These are phyloP conservation scores for Lachancea cidri DNA, from an alignment of 805 yeast genomes.

Conservation along the genomic window DNA sequence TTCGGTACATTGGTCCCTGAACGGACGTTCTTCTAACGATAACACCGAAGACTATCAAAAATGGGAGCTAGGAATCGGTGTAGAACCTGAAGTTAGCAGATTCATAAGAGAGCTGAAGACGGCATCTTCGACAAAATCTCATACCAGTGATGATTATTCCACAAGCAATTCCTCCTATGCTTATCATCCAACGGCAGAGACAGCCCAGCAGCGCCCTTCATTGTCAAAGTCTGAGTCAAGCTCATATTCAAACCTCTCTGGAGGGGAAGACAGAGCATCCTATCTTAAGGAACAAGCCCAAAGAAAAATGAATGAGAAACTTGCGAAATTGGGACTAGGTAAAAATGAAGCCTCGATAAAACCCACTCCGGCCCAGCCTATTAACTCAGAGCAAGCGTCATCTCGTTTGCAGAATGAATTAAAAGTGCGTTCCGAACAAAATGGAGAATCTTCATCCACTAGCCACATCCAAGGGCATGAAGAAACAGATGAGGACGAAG, in stretches of 20 bases:
- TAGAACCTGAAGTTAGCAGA: conserved; percentile 57
- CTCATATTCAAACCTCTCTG: conserved; percentile 29
- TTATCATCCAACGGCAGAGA: not conserved
- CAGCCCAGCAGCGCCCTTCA: not conserved
- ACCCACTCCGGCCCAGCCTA: not conserved
- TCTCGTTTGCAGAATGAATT: not conserved
- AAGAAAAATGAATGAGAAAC: conserved; percentile 76
- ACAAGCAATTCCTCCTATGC: conserved; percentile 9
- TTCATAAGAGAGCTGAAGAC: conserved; percentile 53
- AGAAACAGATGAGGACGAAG: conserved; percentile 45
- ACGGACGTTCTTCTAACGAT: conserved; percentile 20
- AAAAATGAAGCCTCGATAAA: conserved; percentile 30
- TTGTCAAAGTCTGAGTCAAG: conserved; percentile 16
- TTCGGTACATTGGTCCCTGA: conserved; percentile 34
- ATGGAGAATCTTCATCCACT: conserved; percentile 6
- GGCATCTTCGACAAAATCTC: conserved; percentile 16
- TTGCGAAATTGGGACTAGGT: conserved; percentile 73
- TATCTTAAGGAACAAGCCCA: conserved; percentile 76
- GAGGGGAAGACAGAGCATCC: conserved; percentile 70
- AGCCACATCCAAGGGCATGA: conserved; percentile 8
- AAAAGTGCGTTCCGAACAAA: conserved; percentile 12
- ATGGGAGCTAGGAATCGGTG: conserved; percentile 81
- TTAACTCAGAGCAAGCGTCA: not conserved
- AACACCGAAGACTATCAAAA: conserved; percentile 53
- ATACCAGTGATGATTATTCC: no score